These are phyloP conservation scores for Stachybotrys elegans DNA, from an alignment of 2,329 filamentous ascomycete genomes.

Conservation along the genomic window DNA sequence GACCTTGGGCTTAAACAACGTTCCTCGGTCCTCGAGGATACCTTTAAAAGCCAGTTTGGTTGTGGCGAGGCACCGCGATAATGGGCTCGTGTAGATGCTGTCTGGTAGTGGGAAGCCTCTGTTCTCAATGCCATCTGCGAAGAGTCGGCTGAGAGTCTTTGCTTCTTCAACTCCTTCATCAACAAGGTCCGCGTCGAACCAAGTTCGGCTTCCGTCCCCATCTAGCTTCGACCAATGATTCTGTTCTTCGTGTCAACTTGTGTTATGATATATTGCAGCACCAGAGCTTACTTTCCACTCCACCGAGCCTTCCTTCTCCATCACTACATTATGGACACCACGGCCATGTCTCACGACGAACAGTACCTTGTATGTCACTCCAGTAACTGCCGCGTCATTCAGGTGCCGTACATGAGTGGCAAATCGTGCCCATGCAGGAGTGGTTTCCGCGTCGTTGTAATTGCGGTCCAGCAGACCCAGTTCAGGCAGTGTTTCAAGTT, in stretches of 20 bases:
- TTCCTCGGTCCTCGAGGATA: background rate
- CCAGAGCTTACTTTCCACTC: background rate
- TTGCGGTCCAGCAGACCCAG: background rate
- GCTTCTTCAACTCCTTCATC: background rate
- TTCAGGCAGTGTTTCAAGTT: background rate
- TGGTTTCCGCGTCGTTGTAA: background rate
- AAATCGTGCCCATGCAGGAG: background rate
- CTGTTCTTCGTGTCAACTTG: background rate
- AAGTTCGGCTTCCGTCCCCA: background rate
- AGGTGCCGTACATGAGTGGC: background rate
- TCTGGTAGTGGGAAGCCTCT: background rate
- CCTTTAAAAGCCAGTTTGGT: background rate
- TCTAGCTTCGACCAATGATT: background rate
- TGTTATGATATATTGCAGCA: background rate
- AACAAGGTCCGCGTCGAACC: background rate
- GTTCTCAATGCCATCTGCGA: background rate
- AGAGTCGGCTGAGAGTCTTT: background rate
- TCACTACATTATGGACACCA: background rate
- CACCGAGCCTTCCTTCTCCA: background rate
- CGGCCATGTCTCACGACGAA: background rate
- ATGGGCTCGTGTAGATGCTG: background rate
- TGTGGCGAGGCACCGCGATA: background rate
- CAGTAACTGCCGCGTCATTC: background rate
- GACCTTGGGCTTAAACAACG: background rate
- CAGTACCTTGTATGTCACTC: background rate